Evolutionary conservation across 179 eudicot genomes (phyloP), one percentile per base, ranked within the genome.

Genomic region (Spergularia azorica): DNA sequence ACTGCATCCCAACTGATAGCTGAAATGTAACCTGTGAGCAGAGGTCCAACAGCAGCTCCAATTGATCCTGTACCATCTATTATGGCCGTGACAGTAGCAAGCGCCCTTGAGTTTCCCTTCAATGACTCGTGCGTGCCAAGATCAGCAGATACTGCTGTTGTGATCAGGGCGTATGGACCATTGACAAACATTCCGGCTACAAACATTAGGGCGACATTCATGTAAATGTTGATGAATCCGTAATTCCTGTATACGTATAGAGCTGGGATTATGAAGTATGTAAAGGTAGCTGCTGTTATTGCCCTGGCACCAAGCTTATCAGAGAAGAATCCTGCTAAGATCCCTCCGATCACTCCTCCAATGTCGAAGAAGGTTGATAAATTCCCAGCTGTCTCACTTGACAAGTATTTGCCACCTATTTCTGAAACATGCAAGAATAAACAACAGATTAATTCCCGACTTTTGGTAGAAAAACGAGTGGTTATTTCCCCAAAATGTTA

Each of bases 11-110:
- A 93, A 81, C 96, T 91, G 7, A 39, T 67, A 57, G 80, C 76
- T 0, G 97, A 93, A 26, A 91, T 84, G 66, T 93, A 93, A 17
- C 96, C 92, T 0, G 94, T 91, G 3, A 93, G 64, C 66, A 93
- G 76, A 2, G 97, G 97, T n/a, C 72, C 72, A 68, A 68, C 58
- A 20, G 72, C 58, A 8, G 69, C 69, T 2, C 69, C 72, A 12
- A 50, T 94, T 91, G 97, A 93, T 59, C 97, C 97, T 2, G 96
- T 93, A 8, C 97, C 97, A 52, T 93, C 97, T 65, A 93, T 93
- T 52, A 93, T 93, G 14, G 97, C 94, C 0, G 96, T 91, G 18
- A 92, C 97, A 0, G 94, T 92, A 48, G 97, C 94, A 3, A 92
- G 87, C 4, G 96, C 97, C 14, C 90, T 76, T 0, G 93, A 83